These are phyloP conservation scores for Phytopythium helicoides DNA, from an alignment of 352 stramenopile genomes.

Conservation along the genomic window DNA sequence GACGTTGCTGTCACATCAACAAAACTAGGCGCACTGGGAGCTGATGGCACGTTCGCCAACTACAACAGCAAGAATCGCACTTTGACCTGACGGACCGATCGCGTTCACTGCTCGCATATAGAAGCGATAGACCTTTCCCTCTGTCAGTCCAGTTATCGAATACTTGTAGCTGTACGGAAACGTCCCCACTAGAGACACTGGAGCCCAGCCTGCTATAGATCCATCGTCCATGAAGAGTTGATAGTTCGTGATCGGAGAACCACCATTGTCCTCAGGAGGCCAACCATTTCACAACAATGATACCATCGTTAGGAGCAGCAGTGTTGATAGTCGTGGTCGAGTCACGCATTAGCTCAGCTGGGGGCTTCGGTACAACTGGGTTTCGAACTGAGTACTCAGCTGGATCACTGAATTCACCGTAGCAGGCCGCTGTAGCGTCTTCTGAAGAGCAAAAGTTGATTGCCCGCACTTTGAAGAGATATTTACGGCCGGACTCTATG, in stretches of 20 bases:
- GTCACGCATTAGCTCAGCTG: conserved; percentile 58
- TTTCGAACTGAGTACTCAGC: conserved; percentile 89
- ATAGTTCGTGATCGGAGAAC: conserved; percentile 89
- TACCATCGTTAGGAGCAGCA: conserved; percentile 39
- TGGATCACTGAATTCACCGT: conserved; percentile 86
- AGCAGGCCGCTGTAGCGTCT: conserved; percentile 74
- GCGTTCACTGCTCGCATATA: conserved; percentile 89
- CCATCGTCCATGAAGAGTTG: conserved; percentile 90
- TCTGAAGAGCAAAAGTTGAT: conserved; percentile 92
- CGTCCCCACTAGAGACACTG: conserved; percentile 35
- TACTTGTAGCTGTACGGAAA: conserved; percentile 60
- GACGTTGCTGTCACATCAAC: conserved; percentile 59
- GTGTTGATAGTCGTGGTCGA: conserved; percentile 71
- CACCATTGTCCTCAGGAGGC: conserved; percentile 92
- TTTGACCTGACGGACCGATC: conserved; percentile 76
- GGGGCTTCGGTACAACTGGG: conserved; percentile 81
- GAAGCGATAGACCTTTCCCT: conserved; percentile 92
- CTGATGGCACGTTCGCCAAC: conserved; percentile 75
- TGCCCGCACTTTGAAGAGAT: conserved; percentile 93
- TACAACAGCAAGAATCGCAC: conserved; percentile 86
- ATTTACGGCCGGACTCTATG: conserved; percentile 90
- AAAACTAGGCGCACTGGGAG: conserved; percentile 44
- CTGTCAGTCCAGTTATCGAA: conserved; percentile 39
- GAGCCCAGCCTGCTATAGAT: conserved; percentile 31
- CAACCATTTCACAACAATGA: conserved; percentile 78